Conservation (phyloP, 2,329 filamentous ascomycete species). For the Fusarium concolor region DNA sequence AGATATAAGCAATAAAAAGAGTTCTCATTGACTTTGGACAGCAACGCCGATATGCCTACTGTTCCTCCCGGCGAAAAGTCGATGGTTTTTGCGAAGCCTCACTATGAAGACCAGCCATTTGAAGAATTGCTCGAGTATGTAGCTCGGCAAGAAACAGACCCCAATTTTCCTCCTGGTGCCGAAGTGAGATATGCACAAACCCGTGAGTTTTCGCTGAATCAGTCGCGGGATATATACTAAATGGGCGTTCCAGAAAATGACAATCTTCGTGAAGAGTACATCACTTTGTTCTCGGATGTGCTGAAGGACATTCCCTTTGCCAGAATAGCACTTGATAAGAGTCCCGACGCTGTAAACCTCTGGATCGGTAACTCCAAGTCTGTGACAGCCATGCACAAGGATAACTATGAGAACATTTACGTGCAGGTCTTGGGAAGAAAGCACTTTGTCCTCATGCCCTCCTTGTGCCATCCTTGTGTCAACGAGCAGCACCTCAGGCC, state of each 20-base stretch:
- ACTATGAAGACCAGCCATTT: slow-evolving; percentile 74
- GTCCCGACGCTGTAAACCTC: slow-evolving; percentile 82
- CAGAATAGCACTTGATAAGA: slow-evolving; percentile 72
- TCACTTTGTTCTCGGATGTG: slow-evolving; percentile 70
- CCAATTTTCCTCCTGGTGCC: slow-evolving; percentile 43
- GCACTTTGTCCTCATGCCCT: slow-evolving; percentile 80
- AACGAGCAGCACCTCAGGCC: slow-evolving; percentile 69
- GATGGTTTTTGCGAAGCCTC: slow-evolving; percentile 75
- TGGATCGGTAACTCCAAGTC: slow-evolving; percentile 82
- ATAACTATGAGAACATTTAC: slow-evolving; percentile 89
- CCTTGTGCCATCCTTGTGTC: slow-evolving; percentile 75
- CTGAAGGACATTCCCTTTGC: slow-evolving; percentile 76
- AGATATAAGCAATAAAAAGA: background rate
- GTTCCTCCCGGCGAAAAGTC: slow-evolving; percentile 44
- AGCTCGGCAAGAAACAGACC: slow-evolving; percentile 64
- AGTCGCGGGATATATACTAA: background rate
- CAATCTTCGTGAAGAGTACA: slow-evolving; percentile 81
- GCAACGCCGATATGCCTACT: slow-evolving; percentile 55
- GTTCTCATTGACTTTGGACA: slow-evolving; percentile 25
- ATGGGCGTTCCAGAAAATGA: slow-evolving; percentile 73
- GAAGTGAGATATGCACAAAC: slow-evolving; percentile 81
- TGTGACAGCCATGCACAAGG: slow-evolving; percentile 79
- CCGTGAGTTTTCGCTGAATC: slow-evolving; percentile 58
- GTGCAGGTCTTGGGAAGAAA: slow-evolving; percentile 80
- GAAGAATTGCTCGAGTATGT: slow-evolving; percentile 71